Conservation (phyloP, 345 rosid species). For the Xanthoceras sorbifolium region DNA sequence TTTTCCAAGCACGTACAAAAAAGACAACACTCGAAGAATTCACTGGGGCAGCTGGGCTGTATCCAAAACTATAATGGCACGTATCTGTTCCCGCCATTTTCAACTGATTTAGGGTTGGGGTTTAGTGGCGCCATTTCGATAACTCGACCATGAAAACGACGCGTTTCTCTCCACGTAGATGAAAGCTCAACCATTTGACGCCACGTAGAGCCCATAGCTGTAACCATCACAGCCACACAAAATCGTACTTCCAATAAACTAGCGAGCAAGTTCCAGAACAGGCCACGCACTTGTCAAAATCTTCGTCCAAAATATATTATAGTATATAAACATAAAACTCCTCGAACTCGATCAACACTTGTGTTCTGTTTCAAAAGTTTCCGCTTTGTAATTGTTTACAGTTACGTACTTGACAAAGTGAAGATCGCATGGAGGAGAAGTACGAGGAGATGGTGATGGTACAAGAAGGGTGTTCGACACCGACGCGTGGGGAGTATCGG, state of each 20-base stretch:
- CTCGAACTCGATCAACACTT: background rate
- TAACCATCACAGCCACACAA: constrained; percentile 16
- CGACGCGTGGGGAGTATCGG: constrained; percentile 31
- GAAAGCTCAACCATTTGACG: background rate
- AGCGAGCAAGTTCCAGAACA: constrained; percentile 27
- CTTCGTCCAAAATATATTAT: too few relatives aligned
- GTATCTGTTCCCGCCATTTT: constrained; percentile 1
- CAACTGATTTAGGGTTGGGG: background rate
- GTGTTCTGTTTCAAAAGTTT: background rate
- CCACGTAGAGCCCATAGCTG: constrained; percentile 14
- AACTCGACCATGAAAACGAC: background rate
- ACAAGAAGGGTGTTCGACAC: constrained; percentile 33
- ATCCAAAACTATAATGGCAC: background rate
- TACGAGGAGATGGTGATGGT: too few relatives aligned
- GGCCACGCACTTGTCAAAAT: background rate
- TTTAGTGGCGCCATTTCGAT: background rate
- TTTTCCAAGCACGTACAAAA: background rate
- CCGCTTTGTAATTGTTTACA: background rate
- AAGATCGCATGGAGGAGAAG: too few relatives aligned
- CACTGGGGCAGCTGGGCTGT: too few relatives aligned
- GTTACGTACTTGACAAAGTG: too few relatives aligned
- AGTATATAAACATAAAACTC: background rate
- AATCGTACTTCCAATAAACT: background rate
- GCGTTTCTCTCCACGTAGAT: constrained; percentile 6
- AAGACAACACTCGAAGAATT: too few relatives aligned